phyloP scores from a whole-genome alignment of 768 basidiomycete species.

The Phaffia tasmanica region DNA sequence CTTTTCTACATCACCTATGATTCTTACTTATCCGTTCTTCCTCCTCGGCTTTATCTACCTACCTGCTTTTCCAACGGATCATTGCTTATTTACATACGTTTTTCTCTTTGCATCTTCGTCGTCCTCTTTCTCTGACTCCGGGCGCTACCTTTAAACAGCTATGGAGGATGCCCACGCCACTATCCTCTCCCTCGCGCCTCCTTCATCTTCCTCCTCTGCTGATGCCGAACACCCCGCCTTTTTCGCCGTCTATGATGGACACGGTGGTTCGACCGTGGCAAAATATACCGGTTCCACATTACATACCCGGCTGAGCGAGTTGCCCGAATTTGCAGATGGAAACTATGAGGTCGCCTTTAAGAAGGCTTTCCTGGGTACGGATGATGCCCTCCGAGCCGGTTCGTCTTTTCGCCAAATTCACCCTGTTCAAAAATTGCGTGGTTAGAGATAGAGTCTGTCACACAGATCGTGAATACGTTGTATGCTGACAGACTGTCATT shows the following conservation, averaged over 20 bases:
- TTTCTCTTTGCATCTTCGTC: slow-evolving; percentile 19
- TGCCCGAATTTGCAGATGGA: slow-evolving; percentile 58
- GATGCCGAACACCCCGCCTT: slow-evolving; percentile 45
- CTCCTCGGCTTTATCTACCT: no score
- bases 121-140: slow-evolving; percentile 26
- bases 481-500: neutral
- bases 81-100: neutral
- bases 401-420: slow-evolving; percentile 23
- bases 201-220: slow-evolving; percentile 20
- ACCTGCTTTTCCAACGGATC: neutral
- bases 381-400: slow-evolving; percentile 86
- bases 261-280: slow-evolving; percentile 82
- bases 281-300: slow-evolving; percentile 74
- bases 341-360: slow-evolving; percentile 71
- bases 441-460: neutral
- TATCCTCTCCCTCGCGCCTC: slow-evolving; percentile 49
- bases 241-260: slow-evolving; percentile 96
- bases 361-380: slow-evolving; percentile 80
- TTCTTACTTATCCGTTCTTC: no score
- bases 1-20: no score
- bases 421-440: neutral
- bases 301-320: slow-evolving; percentile 60
- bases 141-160: slow-evolving; percentile 43
- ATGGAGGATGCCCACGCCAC: slow-evolving; percentile 95
- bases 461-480: neutral